These are phyloP conservation scores for Pythium insidiosum DNA, from an alignment of 352 stramenopile species.

Conservation along the genomic window DNA sequence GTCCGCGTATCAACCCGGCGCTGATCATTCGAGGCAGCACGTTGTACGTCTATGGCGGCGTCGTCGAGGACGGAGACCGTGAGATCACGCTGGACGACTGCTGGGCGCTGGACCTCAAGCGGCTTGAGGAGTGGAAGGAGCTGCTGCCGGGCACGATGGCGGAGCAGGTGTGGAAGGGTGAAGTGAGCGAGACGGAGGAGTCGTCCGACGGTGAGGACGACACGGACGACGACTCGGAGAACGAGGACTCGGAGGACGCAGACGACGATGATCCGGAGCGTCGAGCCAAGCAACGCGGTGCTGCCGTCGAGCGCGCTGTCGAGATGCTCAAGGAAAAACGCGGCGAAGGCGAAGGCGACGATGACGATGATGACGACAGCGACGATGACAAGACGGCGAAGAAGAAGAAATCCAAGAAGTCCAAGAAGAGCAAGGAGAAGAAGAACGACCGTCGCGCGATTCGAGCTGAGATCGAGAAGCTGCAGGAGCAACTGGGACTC, in stretches of 20 bases:
- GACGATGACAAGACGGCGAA: constrained; percentile 10
- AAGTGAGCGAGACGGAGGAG: constrained; percentile 82
- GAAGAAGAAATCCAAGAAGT: constrained; percentile 53
- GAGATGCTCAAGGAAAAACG: constrained; percentile 47
- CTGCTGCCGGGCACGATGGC: constrained; percentile 90
- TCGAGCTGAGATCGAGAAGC: constrained; percentile 75
- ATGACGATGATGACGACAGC: constrained; percentile 17
- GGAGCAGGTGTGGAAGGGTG: constrained; percentile 88
- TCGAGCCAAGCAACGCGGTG: constrained; percentile 11
- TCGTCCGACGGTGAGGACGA: constrained; percentile 77
- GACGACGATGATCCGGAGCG: constrained; percentile 11
- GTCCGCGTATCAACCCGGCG: constrained; percentile 82
- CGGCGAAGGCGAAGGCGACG: constrained; percentile 15
- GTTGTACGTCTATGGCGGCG: constrained; percentile 91
- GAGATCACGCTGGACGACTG: constrained; percentile 95
- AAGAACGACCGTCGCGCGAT: constrained; percentile 57
- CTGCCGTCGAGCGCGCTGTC: constrained; percentile 33
- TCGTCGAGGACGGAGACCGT: constrained; percentile 91
- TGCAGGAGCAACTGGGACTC: constrained; percentile 72
- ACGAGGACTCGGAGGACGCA: constrained; percentile 38
- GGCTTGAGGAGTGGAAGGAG: constrained; percentile 90
- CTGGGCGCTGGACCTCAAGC: constrained; percentile 92
- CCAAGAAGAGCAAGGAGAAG: constrained; percentile 53
- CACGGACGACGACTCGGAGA: constrained; percentile 44
- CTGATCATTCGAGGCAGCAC: constrained; percentile 85